Base-by-base conservation (phyloP, 2,329 filamentous ascomycete genomes). In the Monilinia fructigena region DNA sequence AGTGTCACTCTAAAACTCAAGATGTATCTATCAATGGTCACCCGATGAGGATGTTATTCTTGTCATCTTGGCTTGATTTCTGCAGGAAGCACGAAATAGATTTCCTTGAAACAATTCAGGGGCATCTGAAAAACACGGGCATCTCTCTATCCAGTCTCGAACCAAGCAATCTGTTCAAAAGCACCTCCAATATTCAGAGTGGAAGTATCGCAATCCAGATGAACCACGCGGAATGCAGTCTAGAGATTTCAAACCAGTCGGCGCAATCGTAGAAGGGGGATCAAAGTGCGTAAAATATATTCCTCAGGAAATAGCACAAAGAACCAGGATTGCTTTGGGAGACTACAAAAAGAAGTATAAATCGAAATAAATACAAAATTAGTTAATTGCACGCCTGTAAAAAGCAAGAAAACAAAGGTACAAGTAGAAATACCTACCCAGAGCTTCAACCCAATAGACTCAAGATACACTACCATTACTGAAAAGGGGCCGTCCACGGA, bases 11-110 rank as follows among this genome's bases (percentile, higher is more conserved):
- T 31, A 31, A 31, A 31, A 45, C 18, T 38, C 10, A 55, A 6
- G n/a, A 52, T 62, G 59, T 1, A 7, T 8, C 20, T 1, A 7
- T 8, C 20, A 14, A 42, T 60, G 48, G 47, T 23, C n/a, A 11
- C 26, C 38, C 18, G 35, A 38, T 6, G 66, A 65, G 20, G 18
- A 55, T 10, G 45, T 66, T 1, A 31, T n/a, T 18, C 48, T 66
- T 66, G 1, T 48, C 68, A 45, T 55, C 63, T 20, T 69, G 67
- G 64, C 65, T 68, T 14, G 55, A 66, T 31, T 65, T 68, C 20
- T 66, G 63, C 40, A 47, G 16, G 28, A 6, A 53, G 26, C 23
- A 35, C 0, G 38, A 47, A 26, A 35, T 31, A 16, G 26, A 66
- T 35, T 65, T 45, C 14, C 16, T 40, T 8, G n/a, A 55, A 3